Conservation (phyloP, 1,139 yeast genomes). For the Wickerhamiella pararugosa region DNA sequence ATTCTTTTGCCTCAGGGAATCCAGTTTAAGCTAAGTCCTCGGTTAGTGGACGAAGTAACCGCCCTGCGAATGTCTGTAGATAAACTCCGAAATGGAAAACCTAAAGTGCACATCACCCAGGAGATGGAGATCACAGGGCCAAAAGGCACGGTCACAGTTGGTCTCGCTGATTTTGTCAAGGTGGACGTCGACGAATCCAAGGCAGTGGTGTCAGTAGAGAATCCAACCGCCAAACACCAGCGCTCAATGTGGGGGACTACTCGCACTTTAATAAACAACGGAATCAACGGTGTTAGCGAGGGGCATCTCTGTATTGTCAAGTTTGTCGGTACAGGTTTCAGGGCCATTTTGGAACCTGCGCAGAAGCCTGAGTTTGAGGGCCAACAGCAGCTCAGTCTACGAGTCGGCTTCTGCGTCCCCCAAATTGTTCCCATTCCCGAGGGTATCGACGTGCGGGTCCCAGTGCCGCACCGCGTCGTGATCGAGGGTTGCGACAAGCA, state of each 20-base stretch:
- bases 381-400: constrained; percentile 47
- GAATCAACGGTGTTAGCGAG: constrained; percentile 75
- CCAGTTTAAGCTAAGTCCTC: constrained; percentile 25
- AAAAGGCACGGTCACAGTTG: constrained; percentile 47
- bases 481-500: constrained; percentile 84
- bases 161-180: constrained; percentile 58
- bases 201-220: constrained; percentile 40
- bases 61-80: constrained; percentile 19
- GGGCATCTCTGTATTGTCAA: constrained; percentile 81
- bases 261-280: constrained; percentile 62
- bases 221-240: constrained; percentile 50
- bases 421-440: constrained; percentile 53
- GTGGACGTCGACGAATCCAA: constrained; percentile 26
- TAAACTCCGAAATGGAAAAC: constrained; percentile 42
- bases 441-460: constrained; percentile 58
- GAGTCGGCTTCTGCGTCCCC: constrained; percentile 73
- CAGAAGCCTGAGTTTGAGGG: constrained; percentile 32
- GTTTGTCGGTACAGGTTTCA: constrained; percentile 94
- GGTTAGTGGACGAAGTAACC: constrained; percentile 37
- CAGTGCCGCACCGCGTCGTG: constrained; percentile 76
- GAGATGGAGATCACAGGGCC: constrained; percentile 67
- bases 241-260: constrained; percentile 93
- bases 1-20: constrained; percentile 42
- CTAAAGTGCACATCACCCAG: constrained; percentile 42
- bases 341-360: constrained; percentile 54